Percentiles rank a stretch among this genome's conserved stretches.
Evolutionary conservation across 2,329 filamentous ascomycete genomes (phyloP).

Genomic region (Alternaria dauci): DNA sequence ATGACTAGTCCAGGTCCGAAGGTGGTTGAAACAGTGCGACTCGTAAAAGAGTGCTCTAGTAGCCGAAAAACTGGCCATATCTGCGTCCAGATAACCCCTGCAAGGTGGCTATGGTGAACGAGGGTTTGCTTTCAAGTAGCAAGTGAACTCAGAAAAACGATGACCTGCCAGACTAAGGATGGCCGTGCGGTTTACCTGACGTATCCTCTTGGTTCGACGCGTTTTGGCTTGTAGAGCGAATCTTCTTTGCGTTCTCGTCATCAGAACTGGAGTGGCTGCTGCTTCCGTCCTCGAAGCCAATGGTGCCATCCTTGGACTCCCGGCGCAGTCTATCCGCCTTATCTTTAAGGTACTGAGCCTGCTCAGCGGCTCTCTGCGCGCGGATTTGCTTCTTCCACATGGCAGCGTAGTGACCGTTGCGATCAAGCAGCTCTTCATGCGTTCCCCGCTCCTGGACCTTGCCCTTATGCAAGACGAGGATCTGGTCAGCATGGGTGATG

Average conservation of each 20-base stretch:
- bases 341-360: slow-evolving; percentile 59
- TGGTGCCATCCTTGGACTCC: slow-evolving; percentile 56
- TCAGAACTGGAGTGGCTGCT: slow-evolving; percentile 49
- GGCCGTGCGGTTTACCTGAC: slow-evolving; percentile 38
- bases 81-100: not conserved
- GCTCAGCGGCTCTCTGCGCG: slow-evolving; percentile 59
- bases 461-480: slow-evolving; percentile 63
- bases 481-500: slow-evolving; percentile 64
- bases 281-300: slow-evolving; percentile 48
- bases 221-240: slow-evolving; percentile 17
- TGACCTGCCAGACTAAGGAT: slow-evolving; percentile 30
- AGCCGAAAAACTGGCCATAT: not conserved
- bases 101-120: not conserved
- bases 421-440: slow-evolving; percentile 60
- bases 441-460: slow-evolving; percentile 61
- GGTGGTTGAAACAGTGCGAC: not conserved
- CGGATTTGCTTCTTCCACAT: slow-evolving; percentile 64
- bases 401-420: slow-evolving; percentile 55
- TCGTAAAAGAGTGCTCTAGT: not conserved
- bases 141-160: not conserved
- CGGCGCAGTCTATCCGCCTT: slow-evolving; percentile 59
- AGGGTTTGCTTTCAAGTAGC: not conserved
- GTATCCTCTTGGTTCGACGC: slow-evolving; percentile 23
- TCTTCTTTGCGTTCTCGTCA: slow-evolving; percentile 43
- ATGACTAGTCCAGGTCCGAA: not conserved